A percentile compares a stretch with the other conserved stretches of the same genome.
Conservation (phyloP, 2,329 filamentous ascomycete genomes). For the Colletotrichum nymphaeae region DNA sequence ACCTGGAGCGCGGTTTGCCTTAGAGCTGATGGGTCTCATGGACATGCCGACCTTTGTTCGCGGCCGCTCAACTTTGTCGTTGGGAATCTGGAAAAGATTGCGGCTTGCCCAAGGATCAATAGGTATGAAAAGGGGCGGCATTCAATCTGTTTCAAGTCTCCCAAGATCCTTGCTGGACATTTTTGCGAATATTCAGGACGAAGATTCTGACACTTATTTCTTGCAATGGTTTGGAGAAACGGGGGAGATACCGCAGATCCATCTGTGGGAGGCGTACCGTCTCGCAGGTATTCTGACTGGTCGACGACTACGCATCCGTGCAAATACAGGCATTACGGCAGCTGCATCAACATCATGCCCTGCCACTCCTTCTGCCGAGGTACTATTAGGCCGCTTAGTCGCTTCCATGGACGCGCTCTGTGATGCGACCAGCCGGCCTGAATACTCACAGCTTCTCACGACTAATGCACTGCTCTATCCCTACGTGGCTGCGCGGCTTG, state of each 20-base stretch:
- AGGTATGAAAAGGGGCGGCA: neutral
- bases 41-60: conserved; percentile 26
- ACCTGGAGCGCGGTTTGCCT: neutral
- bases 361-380: conserved; percentile 6
- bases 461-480: conserved; percentile 41
- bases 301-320: conserved; percentile 24
- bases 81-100: conserved; percentile 14
- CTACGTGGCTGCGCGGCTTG: conserved; percentile 40
- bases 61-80: conserved; percentile 2
- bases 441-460: conserved; percentile 36
- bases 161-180: conserved; percentile 41
- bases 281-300: conserved; percentile 38
- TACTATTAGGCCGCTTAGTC: conserved; percentile 37
- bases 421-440: conserved; percentile 29
- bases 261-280: conserved; percentile 42
- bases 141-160: conserved; percentile 42
- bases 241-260: conserved; percentile 39
- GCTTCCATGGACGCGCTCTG: conserved; percentile 39
- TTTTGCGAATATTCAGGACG: conserved; percentile 31
- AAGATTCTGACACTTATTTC: conserved; percentile 32
- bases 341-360: neutral
- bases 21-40: conserved; percentile 29
- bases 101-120: neutral
- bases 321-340: neutral
- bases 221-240: conserved; percentile 37